A percentile compares a stretch with the other conserved stretches of the same genome.
phyloP scores from a whole-genome alignment of 192 early-diverging fungal genomes.

The Coemansia sp. region DNA sequence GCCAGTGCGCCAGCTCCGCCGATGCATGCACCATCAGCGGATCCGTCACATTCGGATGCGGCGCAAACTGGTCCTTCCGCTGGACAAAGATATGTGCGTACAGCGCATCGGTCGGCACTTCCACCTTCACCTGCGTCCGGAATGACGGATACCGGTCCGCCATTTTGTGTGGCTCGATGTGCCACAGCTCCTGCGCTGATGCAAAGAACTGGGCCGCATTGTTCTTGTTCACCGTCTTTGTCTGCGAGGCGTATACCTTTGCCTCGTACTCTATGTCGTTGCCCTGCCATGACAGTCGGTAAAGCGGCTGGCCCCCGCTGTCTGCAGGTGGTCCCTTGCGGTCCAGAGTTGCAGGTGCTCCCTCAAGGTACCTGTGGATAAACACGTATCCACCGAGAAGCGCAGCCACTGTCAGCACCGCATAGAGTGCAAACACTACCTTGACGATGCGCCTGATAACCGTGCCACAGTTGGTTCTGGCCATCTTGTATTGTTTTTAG shows the following conservation, averaged over 20 bases:
- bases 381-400: background rate
- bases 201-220: conserved; percentile 7
- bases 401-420: background rate
- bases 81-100: conserved; percentile 19
- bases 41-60: conserved; percentile 14
- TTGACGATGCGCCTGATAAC: background rate
- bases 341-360: background rate
- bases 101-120: conserved; percentile 2
- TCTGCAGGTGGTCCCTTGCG: background rate
- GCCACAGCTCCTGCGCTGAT: conserved; percentile 14
- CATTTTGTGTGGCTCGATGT: background rate
- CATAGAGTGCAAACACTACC: background rate
- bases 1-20: conserved; percentile 4
- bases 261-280: conserved; percentile 3
- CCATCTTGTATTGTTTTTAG: background rate
- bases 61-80: conserved; percentile 1
- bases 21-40: background rate
- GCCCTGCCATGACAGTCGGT: background rate
- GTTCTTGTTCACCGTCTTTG: background rate
- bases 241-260: conserved; percentile 13
- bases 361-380: background rate
- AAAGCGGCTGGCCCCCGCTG: background rate
- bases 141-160: conserved; percentile 8
- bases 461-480: background rate
- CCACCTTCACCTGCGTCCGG: background rate